Percentiles rank a stretch among this genome's conserved stretches.
Evolutionary conservation across 805 yeast genomes (phyloP).

Genomic region (Komagataella pastoris): DNA sequence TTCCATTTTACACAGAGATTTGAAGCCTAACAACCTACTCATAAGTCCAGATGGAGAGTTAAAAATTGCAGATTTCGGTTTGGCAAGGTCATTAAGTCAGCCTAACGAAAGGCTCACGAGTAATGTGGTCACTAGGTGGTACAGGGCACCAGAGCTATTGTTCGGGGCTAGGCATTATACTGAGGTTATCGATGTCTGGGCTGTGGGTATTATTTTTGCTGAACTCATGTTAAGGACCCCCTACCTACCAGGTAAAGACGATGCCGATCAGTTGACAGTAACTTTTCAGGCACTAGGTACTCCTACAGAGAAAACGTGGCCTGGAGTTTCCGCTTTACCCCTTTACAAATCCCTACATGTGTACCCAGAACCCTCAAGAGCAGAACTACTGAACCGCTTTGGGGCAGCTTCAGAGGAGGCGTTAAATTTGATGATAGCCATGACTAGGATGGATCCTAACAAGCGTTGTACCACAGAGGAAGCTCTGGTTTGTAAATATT

Average conservation of each 20-base stretch:
- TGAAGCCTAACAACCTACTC: constrained; percentile 84
- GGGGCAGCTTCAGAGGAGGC: constrained; percentile 87
- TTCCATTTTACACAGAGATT: constrained; percentile 80
- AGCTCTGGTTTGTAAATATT: constrained; percentile 56
- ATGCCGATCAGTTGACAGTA: constrained; percentile 80
- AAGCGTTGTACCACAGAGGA: constrained; percentile 49
- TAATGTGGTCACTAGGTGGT: constrained; percentile 96
- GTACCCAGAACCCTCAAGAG: constrained; percentile 75
- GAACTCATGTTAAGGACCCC: constrained; percentile 93
- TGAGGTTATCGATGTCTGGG: constrained; percentile 88
- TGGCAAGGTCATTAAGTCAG: constrained; percentile 74
- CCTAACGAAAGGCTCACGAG: constrained; percentile 74
- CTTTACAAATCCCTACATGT: constrained; percentile 58
- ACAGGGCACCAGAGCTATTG: constrained; percentile 87
- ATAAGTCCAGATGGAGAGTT: constrained; percentile 79
- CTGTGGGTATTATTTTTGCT: constrained; percentile 92
- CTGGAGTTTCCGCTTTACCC: constrained; percentile 72
- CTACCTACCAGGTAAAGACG: constrained; percentile 86
- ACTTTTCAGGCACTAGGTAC: constrained; percentile 94
- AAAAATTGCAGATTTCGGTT: constrained; percentile 95
- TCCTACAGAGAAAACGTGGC: constrained; percentile 89
- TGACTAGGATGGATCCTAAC: constrained; percentile 73
- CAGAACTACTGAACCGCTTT: constrained; percentile 70
- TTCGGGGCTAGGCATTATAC: constrained; percentile 86
- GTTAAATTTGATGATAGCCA: constrained; percentile 53